Conservation (phyloP, 2,329 filamentous ascomycete genomes). For the Trichoderma brevicompactum region DNA sequence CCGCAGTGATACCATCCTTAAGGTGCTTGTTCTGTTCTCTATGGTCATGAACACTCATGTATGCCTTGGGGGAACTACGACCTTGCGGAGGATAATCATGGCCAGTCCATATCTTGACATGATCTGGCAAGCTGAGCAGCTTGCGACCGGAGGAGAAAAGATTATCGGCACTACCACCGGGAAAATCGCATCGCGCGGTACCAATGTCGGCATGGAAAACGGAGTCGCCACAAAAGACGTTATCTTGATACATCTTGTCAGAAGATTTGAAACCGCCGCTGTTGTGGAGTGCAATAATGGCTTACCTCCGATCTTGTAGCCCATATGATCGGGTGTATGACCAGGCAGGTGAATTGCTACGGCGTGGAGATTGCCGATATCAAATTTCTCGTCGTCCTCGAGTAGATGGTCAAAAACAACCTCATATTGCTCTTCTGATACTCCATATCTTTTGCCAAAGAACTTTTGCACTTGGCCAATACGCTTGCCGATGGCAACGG, state of each 20-base stretch:
- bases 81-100: conserved; percentile 56
- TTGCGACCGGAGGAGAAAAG: conserved; percentile 51
- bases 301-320: conserved; percentile 58
- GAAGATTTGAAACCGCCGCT: not conserved
- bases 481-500: conserved; percentile 59
- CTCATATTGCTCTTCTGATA: conserved; percentile 49
- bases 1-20: conserved; percentile 45
- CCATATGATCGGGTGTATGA: conserved; percentile 64
- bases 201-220: conserved; percentile 58
- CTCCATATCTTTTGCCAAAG: conserved; percentile 55
- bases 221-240: conserved; percentile 58
- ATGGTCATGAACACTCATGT: conserved; percentile 52
- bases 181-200: conserved; percentile 59
- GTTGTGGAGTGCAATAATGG: accelerated
- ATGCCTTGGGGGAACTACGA: conserved; percentile 44
- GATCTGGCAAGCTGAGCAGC: conserved; percentile 48
- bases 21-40: conserved; percentile 54
- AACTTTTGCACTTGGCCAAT: conserved; percentile 56
- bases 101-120: conserved; percentile 57
- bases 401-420: conserved; percentile 58
- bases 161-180: conserved; percentile 51
- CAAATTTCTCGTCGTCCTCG: conserved; percentile 57
- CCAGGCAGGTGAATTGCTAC: conserved; percentile 61
- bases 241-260: conserved; percentile 36
- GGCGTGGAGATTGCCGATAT: conserved; percentile 52